Evolutionary conservation across 1,284 basidiomycete genomes (phyloP), one percentile per base, ranked within the genome.

Genomic region (Naganishia liquefaciens): DNA sequence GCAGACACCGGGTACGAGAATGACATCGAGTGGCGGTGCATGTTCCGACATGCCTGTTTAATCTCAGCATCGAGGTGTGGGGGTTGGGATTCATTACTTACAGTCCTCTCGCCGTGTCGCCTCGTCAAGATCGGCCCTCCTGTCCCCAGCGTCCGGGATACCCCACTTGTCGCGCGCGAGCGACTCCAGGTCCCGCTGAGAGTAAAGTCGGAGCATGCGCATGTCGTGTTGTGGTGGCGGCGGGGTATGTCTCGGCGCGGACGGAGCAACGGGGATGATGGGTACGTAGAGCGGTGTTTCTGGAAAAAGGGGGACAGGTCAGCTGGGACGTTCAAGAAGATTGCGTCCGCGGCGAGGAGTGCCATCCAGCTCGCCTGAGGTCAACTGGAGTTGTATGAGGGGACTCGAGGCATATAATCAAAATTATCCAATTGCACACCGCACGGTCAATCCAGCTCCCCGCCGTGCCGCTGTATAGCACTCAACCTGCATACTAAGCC

Each of bases 101-200:
- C 77, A 74, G 54, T 77, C 71, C 54, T 77, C 75, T 21, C 74
- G 49, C n/a, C 53, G 23, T n/a, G 51, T 27, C 3, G 54, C 62
- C 15, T 71, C 64, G 7, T 66, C 62, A 5, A 33, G 5, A 2
- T 61, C 60, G 49, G 76, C 76, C 10, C 66, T 58, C 13, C 25
- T 9, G 25, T 52, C 53, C 10, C 77, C 75, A 0, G 77, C 76
- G 61, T 79, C 78, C 0, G 77, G 64, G n/a, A 79, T 79, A 1
- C 77, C 78, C 78, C 78, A 79, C 55, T 75, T 77, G 66, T 79
- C 78, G 15, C 72, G 37, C 7, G 73, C 73, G 63, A 76, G 77
- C 17, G 21, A 42, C 1, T 66, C 67, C 2, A 76, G 70, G 64
- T 79, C 78, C 4, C 66, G 67, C 0, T 55, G 28, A 2, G 73